A percentile compares a stretch with the other conserved stretches of the same genome.
These are phyloP conservation scores for Trypanosoma congolense DNA, from an alignment of 208 protist genomes.

Conservation along the genomic window DNA sequence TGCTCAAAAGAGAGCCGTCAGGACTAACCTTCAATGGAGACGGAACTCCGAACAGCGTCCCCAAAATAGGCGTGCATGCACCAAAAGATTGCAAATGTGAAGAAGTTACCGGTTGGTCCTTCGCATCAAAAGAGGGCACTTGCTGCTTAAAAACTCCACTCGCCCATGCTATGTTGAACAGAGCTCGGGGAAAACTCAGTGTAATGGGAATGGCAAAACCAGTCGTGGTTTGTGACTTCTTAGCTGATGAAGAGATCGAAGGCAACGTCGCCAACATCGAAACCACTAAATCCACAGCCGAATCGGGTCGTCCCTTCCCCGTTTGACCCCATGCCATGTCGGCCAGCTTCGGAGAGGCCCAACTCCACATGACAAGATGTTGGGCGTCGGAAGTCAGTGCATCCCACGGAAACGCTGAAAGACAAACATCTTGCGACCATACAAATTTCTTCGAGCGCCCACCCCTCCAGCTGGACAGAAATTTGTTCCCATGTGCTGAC, in stretches of 20 bases:
- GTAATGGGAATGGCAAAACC: background rate
- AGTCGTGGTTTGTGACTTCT: background rate
- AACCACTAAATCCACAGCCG: too few species aligned
- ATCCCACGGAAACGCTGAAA: background rate
- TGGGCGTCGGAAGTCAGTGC: background rate
- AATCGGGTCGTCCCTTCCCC: too few species aligned
- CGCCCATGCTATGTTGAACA: slow-evolving; percentile 19
- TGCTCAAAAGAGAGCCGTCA: slow-evolving; percentile 4
- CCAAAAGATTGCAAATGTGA: too few species aligned
- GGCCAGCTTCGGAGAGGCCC: background rate
- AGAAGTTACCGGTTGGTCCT: too few species aligned
- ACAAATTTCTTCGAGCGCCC: background rate
- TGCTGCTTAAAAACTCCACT: slow-evolving; percentile 1
- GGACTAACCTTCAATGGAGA: background rate
- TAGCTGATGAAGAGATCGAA: background rate
- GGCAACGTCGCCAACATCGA: slow-evolving; percentile 3
- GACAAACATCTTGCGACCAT: background rate
- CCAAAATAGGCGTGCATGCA: background rate
- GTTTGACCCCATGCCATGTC: too few species aligned
- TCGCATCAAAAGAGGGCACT: background rate
- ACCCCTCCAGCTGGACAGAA: background rate
- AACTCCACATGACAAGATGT: background rate
- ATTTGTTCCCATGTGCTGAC: background rate
- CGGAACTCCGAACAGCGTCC: background rate
- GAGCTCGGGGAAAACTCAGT: slow-evolving; percentile 10